A percentile compares a stretch with the other conserved stretches of the same genome.
phyloP scores from a whole-genome alignment of 2,329 filamentous ascomycete species.

The Aureobasidium pullulans region DNA sequence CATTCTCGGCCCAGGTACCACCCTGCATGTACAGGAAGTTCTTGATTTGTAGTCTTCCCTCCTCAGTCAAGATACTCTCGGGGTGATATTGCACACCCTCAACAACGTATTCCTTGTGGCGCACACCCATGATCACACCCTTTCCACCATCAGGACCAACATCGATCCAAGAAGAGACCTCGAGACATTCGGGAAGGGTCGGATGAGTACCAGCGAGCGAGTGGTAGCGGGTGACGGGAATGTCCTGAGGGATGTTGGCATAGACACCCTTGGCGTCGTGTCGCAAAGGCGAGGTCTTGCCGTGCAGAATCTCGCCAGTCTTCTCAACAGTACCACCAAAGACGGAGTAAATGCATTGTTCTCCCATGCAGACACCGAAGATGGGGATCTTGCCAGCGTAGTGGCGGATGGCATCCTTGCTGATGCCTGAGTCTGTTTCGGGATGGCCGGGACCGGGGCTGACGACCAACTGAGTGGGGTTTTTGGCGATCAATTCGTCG shows the following conservation, averaged over 20 bases:
- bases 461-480: slow-evolving; percentile 88
- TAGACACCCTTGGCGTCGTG: slow-evolving; percentile 95
- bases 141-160: slow-evolving; percentile 66
- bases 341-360: slow-evolving; percentile 95
- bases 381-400: slow-evolving; percentile 94
- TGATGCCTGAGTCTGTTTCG: slow-evolving; percentile 82
- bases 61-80: slow-evolving; percentile 88
- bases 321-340: slow-evolving; percentile 88
- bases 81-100: slow-evolving; percentile 98
- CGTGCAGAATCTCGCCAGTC: slow-evolving; percentile 92
- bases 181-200: slow-evolving; percentile 75
- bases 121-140: slow-evolving; percentile 91
- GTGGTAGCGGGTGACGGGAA: slow-evolving; percentile 92
- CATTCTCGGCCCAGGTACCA: slow-evolving; percentile 85
- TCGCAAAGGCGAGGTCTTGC: slow-evolving; percentile 84
- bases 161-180: slow-evolving; percentile 84
- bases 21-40: slow-evolving; percentile 86
- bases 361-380: slow-evolving; percentile 97
- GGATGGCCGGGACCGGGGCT: slow-evolving; percentile 95
- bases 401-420: slow-evolving; percentile 80
- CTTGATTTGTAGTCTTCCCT: slow-evolving; percentile 80
- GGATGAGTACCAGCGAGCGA: slow-evolving; percentile 88
- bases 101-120: slow-evolving; percentile 84
- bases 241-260: slow-evolving; percentile 64
- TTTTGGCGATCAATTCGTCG: slow-evolving; percentile 71